Evolutionary conservation across 345 rosid species (phyloP), one percentile per base, ranked within the genome.

Genomic region (Sapria himalayana): DNA sequence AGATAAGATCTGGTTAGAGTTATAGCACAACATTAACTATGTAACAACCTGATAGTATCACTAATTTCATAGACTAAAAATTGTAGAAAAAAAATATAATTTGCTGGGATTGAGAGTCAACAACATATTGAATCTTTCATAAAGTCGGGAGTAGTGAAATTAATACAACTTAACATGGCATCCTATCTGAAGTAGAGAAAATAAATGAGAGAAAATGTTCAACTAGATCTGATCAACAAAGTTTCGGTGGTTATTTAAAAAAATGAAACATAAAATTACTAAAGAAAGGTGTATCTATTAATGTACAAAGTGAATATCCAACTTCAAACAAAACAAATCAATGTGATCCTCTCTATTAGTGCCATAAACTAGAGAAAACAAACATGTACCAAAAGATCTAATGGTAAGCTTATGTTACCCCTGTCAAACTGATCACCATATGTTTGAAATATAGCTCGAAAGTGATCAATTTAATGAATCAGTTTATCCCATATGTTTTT

Each of bases 401-500:
- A 54, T 58, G 37, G 71, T 37, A 37, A 53, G 42, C 36, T 20
- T 51, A 21, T 49, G 52, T 40, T 52, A 12, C n/a, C 63, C 52
- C 46, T 50, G 45, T 64, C 62, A 55, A 33, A 43, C 27, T 50
- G 50, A 54, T 46, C 50, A 41, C 45, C 34, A 37, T 59, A 66
- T 33, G 53, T 46, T 51, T 45, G 65, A 49, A 71, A 61, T 23
- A 39, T 33, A 37, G 57, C 54, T 44, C 60, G 82, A 31, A 71
- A 71, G 24, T 57, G 61, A 18, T 38, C 64, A 55, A 79, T 63
- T 48, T 65, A 66, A 37, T 29, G 4, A 49, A 74, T 52, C 52
- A 82, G 66, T 36, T 57, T 66, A 51, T 67, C 78, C 98, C 94
- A 76, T 24, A 72, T 89, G 66, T 46, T 68, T 68, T 52, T 58